phyloP scores from a whole-genome alignment of 129 eudicot genomes.

The Tagetes erecta region DNA sequence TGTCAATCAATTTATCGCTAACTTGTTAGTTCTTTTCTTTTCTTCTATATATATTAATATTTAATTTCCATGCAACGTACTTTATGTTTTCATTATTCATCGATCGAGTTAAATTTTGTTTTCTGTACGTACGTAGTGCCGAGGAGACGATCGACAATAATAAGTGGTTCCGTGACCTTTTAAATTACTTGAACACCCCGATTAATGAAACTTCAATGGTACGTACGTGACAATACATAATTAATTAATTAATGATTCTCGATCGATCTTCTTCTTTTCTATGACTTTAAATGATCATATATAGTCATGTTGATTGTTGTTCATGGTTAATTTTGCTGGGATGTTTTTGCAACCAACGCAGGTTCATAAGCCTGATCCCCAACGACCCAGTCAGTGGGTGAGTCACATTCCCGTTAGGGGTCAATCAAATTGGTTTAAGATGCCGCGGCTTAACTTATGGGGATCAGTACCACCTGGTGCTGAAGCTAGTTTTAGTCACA shows the following conservation, averaged over 20 bases:
- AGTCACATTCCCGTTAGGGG: constrained; percentile 21
- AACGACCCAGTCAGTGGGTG: constrained; percentile 17
- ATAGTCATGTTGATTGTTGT: background rate
- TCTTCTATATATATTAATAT: too few species aligned
- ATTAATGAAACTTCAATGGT: constrained; percentile 8
- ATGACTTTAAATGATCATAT: too few species aligned
- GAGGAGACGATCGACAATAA: background rate
- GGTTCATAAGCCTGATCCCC: constrained; percentile 17
- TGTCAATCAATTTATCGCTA: background rate
- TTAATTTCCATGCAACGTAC: too few species aligned
- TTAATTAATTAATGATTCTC: too few species aligned
- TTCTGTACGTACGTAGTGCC: constrained; percentile 18
- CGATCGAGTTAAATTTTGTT: too few species aligned
- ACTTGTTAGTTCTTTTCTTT: constrained; percentile 7
- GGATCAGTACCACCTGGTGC: background rate
- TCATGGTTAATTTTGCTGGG: background rate
- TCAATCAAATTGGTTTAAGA: constrained; percentile 20
- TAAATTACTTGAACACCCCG: background rate
- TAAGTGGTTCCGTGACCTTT: background rate
- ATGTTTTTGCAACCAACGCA: constrained; percentile 1
- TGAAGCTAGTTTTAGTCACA: constrained; percentile 9
- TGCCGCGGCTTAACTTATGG: constrained; percentile 17
- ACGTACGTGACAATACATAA: too few species aligned
- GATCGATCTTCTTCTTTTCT: too few species aligned
- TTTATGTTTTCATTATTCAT: background rate